Percentiles rank a stretch among this genome's conserved stretches.
Evolutionary conservation across 75 land plant species (phyloP).

Genomic region (Picea sitchensis): DNA sequence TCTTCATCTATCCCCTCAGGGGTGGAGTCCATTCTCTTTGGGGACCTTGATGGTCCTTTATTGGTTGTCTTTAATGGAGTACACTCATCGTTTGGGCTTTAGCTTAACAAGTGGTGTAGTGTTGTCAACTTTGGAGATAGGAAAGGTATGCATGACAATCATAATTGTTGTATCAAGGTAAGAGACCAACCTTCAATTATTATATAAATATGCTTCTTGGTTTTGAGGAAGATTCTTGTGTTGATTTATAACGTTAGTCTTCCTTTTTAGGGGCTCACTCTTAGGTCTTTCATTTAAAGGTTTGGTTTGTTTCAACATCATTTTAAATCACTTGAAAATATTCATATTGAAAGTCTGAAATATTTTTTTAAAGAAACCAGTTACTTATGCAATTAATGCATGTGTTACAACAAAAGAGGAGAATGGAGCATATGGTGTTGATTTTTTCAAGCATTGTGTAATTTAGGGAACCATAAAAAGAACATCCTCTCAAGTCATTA

Average conservation of each 20-base stretch:
- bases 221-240: not conserved
- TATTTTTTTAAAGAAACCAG: not conserved
- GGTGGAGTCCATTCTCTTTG: too few relatives aligned
- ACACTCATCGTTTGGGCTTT: slow-evolving; percentile 29
- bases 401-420: not conserved
- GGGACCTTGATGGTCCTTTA: too few relatives aligned
- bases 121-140: slow-evolving; percentile 91
- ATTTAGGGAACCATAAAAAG: slow-evolving; percentile 80
- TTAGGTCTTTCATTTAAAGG: not conserved
- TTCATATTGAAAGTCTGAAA: slow-evolving; percentile 3
- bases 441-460: slow-evolving; percentile 8
- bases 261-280: not conserved
- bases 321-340: not conserved
- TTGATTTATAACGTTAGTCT: too few relatives aligned
- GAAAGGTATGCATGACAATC: slow-evolving; percentile 84
- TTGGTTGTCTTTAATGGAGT: too few relatives aligned
- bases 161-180: slow-evolving; percentile 97
- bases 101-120: slow-evolving; percentile 99
- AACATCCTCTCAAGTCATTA: slow-evolving; percentile 51
- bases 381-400: not conserved
- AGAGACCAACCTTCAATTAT: not conserved
- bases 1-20: too few relatives aligned
- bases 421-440: not conserved
- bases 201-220: too few relatives aligned
- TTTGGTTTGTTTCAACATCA: not conserved